Evolutionary conservation across 176 grass and related monocot species (phyloP).

Genomic region (Cocos nucifera): DNA sequence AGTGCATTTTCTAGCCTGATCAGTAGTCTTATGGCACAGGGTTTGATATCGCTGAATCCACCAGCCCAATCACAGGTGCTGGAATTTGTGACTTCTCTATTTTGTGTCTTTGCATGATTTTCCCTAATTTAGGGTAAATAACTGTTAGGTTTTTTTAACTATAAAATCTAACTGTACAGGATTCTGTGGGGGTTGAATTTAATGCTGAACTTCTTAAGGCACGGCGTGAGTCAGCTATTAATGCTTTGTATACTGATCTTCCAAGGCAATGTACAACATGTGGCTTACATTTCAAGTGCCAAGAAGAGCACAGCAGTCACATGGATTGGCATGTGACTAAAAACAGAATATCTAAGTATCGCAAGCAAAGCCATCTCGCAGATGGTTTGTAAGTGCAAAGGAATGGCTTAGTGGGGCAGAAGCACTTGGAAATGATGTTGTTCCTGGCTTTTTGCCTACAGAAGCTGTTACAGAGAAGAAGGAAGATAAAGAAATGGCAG

Average conservation of each 20-base stretch:
- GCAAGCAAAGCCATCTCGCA: constrained; percentile 83
- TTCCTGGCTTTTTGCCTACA: constrained; percentile 59
- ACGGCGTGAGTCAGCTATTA: constrained; percentile 55
- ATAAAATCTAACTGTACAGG: constrained; percentile 31
- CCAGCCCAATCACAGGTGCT: constrained; percentile 52
- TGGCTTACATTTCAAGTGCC: constrained; percentile 82
- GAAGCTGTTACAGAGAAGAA: constrained; percentile 46
- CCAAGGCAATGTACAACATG: constrained; percentile 91
- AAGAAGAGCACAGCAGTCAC: constrained; percentile 88
- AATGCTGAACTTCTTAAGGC: constrained; percentile 67
- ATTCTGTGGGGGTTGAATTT: constrained; percentile 60
- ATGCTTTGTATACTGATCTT: constrained; percentile 71
- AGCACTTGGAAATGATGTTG: constrained; percentile 68
- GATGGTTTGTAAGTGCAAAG: constrained; percentile 73
- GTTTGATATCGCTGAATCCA: constrained; percentile 59
- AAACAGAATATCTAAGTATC: constrained; percentile 80
- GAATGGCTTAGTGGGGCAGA: constrained; percentile 94
- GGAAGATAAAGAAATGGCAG: constrained; percentile 79
- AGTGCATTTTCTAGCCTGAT: constrained; percentile 60
- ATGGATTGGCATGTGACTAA: constrained; percentile 99
- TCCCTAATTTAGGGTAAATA: too few relatives aligned
- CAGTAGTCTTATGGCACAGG: constrained; percentile 71
- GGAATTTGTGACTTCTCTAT: neutral
- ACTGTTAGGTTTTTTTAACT: neutral
- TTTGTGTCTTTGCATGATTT: neutral